Evolutionary conservation across 345 rosid species (phyloP).

Genomic region (Salix purpurea): DNA sequence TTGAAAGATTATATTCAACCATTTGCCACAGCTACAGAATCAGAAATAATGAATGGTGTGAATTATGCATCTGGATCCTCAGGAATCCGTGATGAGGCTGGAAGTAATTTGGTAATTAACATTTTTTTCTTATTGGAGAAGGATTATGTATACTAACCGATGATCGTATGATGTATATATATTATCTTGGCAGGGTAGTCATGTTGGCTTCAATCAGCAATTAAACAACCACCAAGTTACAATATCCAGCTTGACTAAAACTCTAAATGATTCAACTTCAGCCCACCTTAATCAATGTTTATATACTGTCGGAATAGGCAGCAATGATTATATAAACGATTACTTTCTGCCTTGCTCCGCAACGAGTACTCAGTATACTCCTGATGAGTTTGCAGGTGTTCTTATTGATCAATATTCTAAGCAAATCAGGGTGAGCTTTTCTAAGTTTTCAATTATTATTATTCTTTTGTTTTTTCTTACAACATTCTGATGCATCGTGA

Average conservation of each 20-base stretch:
- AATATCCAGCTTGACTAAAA: not conserved
- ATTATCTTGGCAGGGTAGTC: not conserved
- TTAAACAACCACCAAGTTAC: not conserved
- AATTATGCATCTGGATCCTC: slow-evolving; percentile 1
- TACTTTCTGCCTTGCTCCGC: slow-evolving; percentile 3
- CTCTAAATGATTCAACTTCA: not conserved
- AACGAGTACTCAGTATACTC: slow-evolving; percentile 14
- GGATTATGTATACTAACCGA: too few relatives aligned
- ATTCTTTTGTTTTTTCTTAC: not conserved
- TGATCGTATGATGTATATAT: too few relatives aligned
- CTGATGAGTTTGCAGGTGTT: slow-evolving; percentile 22
- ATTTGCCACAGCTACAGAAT: not conserved
- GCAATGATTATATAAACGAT: slow-evolving; percentile 15
- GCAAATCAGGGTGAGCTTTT: slow-evolving; percentile 14
- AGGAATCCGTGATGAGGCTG: not conserved
- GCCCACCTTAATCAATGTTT: not conserved
- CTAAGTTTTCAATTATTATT: not conserved
- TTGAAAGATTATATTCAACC: not conserved
- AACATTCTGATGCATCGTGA: not conserved
- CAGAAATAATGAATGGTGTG: not conserved
- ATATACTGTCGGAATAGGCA: slow-evolving; percentile 5
- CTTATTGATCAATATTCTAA: slow-evolving; percentile 18
- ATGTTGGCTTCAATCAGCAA: not conserved
- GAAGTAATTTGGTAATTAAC: not conserved
- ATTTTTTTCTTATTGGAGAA: not conserved